Evolutionary conservation across 2,329 filamentous ascomycete genomes (phyloP), one percentile per base, ranked within the genome.

Genomic region (Calonectria henricotiae): DNA sequence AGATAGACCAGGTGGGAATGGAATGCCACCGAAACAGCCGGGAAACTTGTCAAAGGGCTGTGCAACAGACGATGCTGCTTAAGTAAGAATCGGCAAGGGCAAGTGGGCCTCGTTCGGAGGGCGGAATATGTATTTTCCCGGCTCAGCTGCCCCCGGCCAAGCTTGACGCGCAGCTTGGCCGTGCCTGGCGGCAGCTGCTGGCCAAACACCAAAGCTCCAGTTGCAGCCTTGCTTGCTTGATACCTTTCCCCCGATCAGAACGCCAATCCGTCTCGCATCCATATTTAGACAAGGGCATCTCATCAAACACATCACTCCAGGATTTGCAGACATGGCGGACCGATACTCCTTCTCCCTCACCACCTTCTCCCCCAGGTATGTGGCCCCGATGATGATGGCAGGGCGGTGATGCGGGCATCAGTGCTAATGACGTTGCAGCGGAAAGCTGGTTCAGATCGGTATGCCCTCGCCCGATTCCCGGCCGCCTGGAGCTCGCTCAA

Each of bases 341-440:
- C 90, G 96, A 88, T 99, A 99, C 86, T 98, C 96, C 67, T 99
- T 99, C 91, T 99, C 96, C 71, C 90, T 99, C 83, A 99, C 96
- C 75, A 99, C 96, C 75, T 99, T 99, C 92, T 98, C 96, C 81
- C 96, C 96, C 84, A 99, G 96, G 96, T 97, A 91, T 85, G 91
- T 81, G 81, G 71, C 71, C 74, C 69, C 69, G 49, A 70, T 79
- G 77, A 77, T 73, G 75, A 76, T 74, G 75, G 43, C 47, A 46
- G 49, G 58, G 72, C 70, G 69, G 68, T 67, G 62, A 69, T 73
- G 68, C 66, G 67, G 71, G 70, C 76, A 76, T 71, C 75, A 75
- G 79, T 80, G 83, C 86, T 89, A 84, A 90, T 82, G 77, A 70
- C 72, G 70, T 73, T 66, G 73, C 71, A 98, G 96, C 85, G 96